Conservation (phyloP, 257 asterid genomes). For the Misopates orontium region DNA sequence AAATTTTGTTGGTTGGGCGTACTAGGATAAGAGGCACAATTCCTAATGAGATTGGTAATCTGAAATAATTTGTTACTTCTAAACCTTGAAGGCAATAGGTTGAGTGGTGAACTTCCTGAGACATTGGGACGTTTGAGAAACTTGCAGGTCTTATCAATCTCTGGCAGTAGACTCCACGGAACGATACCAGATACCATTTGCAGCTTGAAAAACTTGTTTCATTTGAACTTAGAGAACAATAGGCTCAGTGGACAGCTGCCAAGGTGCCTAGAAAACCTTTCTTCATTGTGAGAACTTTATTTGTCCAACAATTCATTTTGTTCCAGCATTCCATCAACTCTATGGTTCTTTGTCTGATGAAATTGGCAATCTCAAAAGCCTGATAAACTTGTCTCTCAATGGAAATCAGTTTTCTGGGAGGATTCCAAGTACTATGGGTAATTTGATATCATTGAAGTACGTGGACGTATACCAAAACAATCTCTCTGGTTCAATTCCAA, state of each 20-base stretch:
- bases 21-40: conserved; percentile 22
- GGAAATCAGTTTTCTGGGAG: conserved; percentile 21
- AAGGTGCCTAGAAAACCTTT: conserved; percentile 21
- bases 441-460: not conserved
- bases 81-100: not conserved
- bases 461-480: not conserved
- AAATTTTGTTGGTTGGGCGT: accelerated
- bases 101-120: conserved; percentile 18
- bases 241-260: conserved; percentile 17
- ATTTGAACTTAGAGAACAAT: not conserved
- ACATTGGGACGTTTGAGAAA: conserved; percentile 19
- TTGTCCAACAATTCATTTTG: conserved; percentile 13
- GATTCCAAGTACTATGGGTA: conserved; percentile 22
- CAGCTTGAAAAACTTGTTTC: conserved; percentile 4
- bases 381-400: not conserved
- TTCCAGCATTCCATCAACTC: conserved; percentile 20
- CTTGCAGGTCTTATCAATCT: not conserved
- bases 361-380: not conserved
- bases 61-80: too few species aligned
- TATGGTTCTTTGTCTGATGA: conserved; percentile 24
- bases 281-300: conserved; percentile 2
- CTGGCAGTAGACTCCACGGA: not conserved
- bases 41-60: conserved; percentile 25
- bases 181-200: too few species aligned
- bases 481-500: conserved; percentile 1